A percentile compares a stretch with the other conserved stretches of the same genome.
Conservation (phyloP, 1,284 basidiomycete genomes). For the Microbotryomycetes sp. region DNA sequence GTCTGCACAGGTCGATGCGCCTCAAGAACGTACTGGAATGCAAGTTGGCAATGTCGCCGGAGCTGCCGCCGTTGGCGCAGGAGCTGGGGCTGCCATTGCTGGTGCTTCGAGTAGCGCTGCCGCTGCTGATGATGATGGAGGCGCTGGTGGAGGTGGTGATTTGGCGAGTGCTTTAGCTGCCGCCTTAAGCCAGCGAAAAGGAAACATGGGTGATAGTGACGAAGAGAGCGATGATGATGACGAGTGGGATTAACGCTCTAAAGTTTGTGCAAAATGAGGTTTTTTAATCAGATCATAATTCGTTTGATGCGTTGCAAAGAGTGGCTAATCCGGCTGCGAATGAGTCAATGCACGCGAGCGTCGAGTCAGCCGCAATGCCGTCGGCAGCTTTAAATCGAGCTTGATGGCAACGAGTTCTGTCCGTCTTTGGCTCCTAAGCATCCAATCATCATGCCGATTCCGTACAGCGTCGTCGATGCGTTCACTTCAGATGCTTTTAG, state of each 20-base stretch:
- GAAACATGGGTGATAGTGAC: constrained; percentile 79
- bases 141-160: constrained; percentile 46
- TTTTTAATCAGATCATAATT: not conserved
- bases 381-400: too few species aligned
- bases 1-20: constrained; percentile 1
- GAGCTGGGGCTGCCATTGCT: constrained; percentile 44
- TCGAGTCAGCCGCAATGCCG: too few species aligned
- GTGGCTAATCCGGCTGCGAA: too few species aligned
- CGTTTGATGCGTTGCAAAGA: too few species aligned
- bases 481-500: constrained; percentile 46
- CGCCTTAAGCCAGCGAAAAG: constrained; percentile 68
- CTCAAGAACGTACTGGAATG: constrained; percentile 19
- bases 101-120: constrained; percentile 42
- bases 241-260: constrained; percentile 59
- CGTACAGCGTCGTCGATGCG: constrained; percentile 46
- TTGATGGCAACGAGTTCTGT: too few species aligned
- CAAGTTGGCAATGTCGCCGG: constrained; percentile 35
- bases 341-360: too few species aligned
- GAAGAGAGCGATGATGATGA: constrained; percentile 85
- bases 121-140: constrained; percentile 35
- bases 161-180: constrained; percentile 60
- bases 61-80: constrained; percentile 46
- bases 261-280: not conserved
- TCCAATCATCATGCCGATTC: not conserved
- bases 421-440: not conserved